Percentiles rank a stretch among this genome's conserved stretches.
These are phyloP conservation scores for Polytrichum commune DNA, from an alignment of 225 moss, liverwort and hornwort genomes.

Conservation along the genomic window DNA sequence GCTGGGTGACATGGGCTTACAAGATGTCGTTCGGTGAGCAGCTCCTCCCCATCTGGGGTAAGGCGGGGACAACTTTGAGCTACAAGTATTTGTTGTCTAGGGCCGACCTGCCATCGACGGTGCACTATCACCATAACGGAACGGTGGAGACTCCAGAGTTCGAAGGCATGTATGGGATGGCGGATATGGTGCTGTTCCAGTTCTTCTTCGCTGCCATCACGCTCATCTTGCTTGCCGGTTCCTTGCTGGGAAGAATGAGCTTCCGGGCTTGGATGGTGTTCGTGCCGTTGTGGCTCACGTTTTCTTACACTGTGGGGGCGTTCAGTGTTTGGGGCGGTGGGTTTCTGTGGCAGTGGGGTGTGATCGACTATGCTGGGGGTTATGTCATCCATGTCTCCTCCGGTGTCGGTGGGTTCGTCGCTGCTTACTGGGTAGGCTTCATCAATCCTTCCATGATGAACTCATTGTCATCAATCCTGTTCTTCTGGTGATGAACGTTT, in stretches of 20 bases:
- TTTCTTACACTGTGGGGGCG: conserved; percentile 52
- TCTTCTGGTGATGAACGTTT: too few relatives aligned
- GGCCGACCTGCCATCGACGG: conserved; percentile 29
- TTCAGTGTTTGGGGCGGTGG: conserved; percentile 55
- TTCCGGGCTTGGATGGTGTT: conserved; percentile 58
- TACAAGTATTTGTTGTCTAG: conserved; percentile 25
- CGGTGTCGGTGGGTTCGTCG: conserved; percentile 42
- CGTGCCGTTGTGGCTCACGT: conserved; percentile 52
- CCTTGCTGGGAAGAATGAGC: conserved; percentile 42
- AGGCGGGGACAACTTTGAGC: conserved; percentile 32
- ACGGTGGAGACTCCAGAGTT: conserved; percentile 22
- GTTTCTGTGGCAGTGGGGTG: conserved; percentile 55
- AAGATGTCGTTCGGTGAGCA: conserved; percentile 54
- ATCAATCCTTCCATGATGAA: too few relatives aligned
- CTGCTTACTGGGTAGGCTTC: conserved; percentile 43
- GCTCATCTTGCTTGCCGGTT: conserved; percentile 41
- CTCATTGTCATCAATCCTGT: too few relatives aligned
- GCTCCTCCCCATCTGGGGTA: conserved; percentile 43
- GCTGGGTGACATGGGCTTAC: conserved; percentile 53
- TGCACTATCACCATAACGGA: conserved; percentile 29
- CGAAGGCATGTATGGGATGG: conserved; percentile 27
- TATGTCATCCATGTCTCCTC: conserved; percentile 56
- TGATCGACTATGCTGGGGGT: conserved; percentile 52
- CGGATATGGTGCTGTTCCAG: conserved; percentile 45
- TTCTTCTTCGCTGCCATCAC: conserved; percentile 66